Base-by-base conservation (phyloP, 2,329 filamentous ascomycete genomes). In the Pseudopithomyces maydicus region DNA sequence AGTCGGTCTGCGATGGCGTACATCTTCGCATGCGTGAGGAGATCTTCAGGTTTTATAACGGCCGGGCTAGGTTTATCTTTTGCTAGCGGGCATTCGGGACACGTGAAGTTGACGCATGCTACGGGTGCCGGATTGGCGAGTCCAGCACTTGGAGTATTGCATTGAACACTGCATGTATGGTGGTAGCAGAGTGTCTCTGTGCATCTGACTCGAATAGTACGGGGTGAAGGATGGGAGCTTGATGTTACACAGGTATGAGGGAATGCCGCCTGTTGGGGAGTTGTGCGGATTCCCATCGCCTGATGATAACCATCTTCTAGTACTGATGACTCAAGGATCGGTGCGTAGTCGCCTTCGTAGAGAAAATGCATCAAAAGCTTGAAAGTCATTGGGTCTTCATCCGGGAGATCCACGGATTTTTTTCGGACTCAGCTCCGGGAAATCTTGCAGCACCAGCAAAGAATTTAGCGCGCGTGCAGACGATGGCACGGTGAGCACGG, bases 1-100 rank as follows among this genome's bases (percentile, higher is more conserved):
- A 59, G 63, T 20, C 58, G 57, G n/a, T 64, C 63, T 1, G 48
- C 61, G 17, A 63, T 51, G 11, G 48, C 55, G 39, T 64, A 65
- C 55, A 64, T 56, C 35, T 62, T 59, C 6, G 58, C 41, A 23
- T 60, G 55, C 1, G 43, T 52, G 14, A 56, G 35, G 20, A 63
- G 49, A 54, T 55, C 20, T 8, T 1, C 14, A 12, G 35, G 22
- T 19, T 41, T 3, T 11, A 4, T 39, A 20, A 11, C 33, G 17
- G 10, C 11, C 20, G 46, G 32, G n/a, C n/a, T n/a, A n/a, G n/a
- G n/a, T n/a, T n/a, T n/a, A n/a, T n/a, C n/a, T n/a, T n/a, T n/a
- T n/a, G n/a, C n/a, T n/a, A n/a, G n/a, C n/a, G 22, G 36, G 11
- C 32, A 32, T 14, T 14, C 20, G 22, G 36, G 5, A n/a, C 6